phyloP scores from a whole-genome alignment of 805 yeast species.

The Limtongia smithiae region DNA sequence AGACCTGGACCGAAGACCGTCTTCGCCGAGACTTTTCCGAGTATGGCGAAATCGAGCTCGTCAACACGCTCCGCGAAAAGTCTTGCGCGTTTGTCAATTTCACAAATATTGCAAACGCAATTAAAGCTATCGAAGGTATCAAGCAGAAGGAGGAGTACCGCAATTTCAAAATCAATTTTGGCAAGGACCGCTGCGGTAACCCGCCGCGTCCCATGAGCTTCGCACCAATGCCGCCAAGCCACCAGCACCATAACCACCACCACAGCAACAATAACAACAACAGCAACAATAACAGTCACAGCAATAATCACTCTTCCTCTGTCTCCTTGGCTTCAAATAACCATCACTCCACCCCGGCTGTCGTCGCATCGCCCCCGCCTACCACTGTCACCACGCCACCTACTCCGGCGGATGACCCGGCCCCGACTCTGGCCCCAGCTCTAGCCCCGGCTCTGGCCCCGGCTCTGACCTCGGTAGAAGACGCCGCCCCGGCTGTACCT shows the following conservation, averaged over 20 bases:
- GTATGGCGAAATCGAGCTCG: conserved; percentile 93
- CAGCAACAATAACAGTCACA: too few relatives aligned
- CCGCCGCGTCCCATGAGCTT: conserved; percentile 55
- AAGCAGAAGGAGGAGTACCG: conserved; percentile 62
- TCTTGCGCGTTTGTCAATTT: conserved; percentile 90
- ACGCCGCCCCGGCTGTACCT: too few relatives aligned
- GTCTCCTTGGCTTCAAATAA: too few relatives aligned
- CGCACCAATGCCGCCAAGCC: neutral
- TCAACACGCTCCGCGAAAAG: conserved; percentile 77
- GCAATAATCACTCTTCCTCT: too few relatives aligned
- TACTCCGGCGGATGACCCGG: too few relatives aligned
- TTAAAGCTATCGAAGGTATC: conserved; percentile 87
- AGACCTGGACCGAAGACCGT: conserved; percentile 47
- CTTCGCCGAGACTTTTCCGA: conserved; percentile 69
- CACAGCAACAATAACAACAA: neutral
- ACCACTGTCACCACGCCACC: too few relatives aligned
- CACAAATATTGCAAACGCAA: conserved; percentile 85
- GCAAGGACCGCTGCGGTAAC: conserved; percentile 93
- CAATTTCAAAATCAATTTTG: conserved; percentile 78
- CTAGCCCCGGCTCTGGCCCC: too few relatives aligned
- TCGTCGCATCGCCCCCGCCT: too few relatives aligned
- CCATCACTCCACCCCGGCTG: too few relatives aligned
- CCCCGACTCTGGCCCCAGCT: too few relatives aligned
- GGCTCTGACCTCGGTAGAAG: too few relatives aligned
- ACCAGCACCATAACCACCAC: neutral